Evolutionary conservation across 1,284 basidiomycete species (phyloP).

Genomic region (Austroboletus novae-zelandiae): DNA sequence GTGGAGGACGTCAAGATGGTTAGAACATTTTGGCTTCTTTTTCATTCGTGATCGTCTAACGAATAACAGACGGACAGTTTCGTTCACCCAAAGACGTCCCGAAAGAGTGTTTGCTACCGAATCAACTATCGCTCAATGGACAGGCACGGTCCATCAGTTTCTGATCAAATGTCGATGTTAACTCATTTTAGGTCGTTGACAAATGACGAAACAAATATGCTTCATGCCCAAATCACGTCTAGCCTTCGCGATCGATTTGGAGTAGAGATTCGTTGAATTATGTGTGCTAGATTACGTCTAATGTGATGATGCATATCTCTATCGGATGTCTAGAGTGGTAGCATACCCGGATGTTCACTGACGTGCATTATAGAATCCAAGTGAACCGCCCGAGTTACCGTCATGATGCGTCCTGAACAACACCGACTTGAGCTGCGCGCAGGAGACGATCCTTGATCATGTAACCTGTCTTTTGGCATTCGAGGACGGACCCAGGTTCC

Average conservation of each 20-base stretch:
- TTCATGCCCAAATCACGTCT: slow-evolving; percentile 62
- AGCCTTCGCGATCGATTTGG: slow-evolving; percentile 58
- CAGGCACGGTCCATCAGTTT: slow-evolving; percentile 44
- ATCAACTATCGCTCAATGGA: slow-evolving; percentile 98
- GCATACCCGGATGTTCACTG: slow-evolving; percentile 14
- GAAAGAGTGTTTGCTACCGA: slow-evolving; percentile 84
- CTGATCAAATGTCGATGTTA: background rate
- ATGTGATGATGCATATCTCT: slow-evolving; percentile 23
- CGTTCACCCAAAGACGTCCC: slow-evolving; percentile 84
- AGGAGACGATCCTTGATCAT: slow-evolving; percentile 90
- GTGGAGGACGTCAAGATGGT: slow-evolving; percentile 90
- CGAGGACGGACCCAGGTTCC: slow-evolving; percentile 86
- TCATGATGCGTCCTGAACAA: slow-evolving; percentile 73
- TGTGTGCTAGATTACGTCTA: slow-evolving; percentile 35
- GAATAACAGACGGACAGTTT: slow-evolving; percentile 83
- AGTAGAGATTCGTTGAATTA: slow-evolving; percentile 74
- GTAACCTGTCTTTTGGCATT: slow-evolving; percentile 91
- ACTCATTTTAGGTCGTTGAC: slow-evolving; percentile 66
- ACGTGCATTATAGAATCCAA: slow-evolving; percentile 1
- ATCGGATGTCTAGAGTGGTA: slow-evolving; percentile 18
- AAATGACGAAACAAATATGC: slow-evolving; percentile 84
- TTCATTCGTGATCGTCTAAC: slow-evolving; percentile 8
- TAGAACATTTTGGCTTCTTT: slow-evolving; percentile 22
- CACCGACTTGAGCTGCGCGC: slow-evolving; percentile 95
- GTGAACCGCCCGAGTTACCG: background rate